phyloP scores from a whole-genome alignment of 2,329 filamentous ascomycete genomes.

The Fusarium sp. region DNA sequence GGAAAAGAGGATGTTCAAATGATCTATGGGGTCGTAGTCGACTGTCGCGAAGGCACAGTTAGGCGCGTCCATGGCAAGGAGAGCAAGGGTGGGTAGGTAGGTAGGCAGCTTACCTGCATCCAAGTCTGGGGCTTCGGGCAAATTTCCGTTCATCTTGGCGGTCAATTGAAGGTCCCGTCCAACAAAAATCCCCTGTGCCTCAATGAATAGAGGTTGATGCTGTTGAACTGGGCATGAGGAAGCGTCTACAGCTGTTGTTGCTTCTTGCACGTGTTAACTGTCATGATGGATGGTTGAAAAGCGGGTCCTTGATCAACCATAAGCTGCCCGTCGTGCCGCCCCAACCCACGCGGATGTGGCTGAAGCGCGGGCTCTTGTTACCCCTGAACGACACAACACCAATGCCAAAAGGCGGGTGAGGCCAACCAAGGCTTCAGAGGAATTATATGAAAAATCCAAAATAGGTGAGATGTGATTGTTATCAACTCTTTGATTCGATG shows the following conservation, averaged over 20 bases:
- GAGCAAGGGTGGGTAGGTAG: slow-evolving; percentile 14
- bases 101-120: slow-evolving; percentile 56
- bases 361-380: slow-evolving; percentile 9
- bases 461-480: slow-evolving; percentile 15
- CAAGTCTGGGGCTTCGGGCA: slow-evolving; percentile 53
- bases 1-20: slow-evolving; percentile 93
- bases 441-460: not conserved
- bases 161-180: not conserved
- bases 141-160: slow-evolving; percentile 55
- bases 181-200: slow-evolving; percentile 5
- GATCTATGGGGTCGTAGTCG: slow-evolving; percentile 92
- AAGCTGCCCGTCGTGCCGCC: slow-evolving; percentile 10
- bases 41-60: slow-evolving; percentile 50
- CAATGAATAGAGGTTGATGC: slow-evolving; percentile 11
- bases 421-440: not conserved
- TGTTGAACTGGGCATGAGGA: slow-evolving; percentile 23
- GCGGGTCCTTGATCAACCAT: slow-evolving; percentile 26
- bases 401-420: not conserved
- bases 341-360: slow-evolving; percentile 23
- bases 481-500: slow-evolving; percentile 22
- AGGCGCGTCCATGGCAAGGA: slow-evolving; percentile 18
- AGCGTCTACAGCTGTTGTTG: slow-evolving; percentile 6
- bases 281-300: slow-evolving; percentile 41
- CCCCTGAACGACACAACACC: slow-evolving; percentile 14
- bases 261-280: slow-evolving; percentile 45